Conservation (phyloP, 1,139 yeast genomes). For the Scheffersomyces stambukii region DNA sequence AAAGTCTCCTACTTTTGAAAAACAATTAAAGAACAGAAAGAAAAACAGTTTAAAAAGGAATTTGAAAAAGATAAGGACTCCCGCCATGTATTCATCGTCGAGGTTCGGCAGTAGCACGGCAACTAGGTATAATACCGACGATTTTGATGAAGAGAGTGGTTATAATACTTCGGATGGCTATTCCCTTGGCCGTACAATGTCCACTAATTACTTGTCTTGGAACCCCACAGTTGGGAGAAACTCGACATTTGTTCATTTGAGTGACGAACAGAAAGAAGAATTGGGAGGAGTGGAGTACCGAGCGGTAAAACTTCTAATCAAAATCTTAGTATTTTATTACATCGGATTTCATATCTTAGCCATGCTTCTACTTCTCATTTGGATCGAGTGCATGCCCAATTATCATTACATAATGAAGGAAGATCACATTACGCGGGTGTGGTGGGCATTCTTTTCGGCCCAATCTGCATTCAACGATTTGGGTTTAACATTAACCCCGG, state of each 20-base stretch:
- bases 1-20: conserved; percentile 37
- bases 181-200: conserved; percentile 28
- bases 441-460: conserved; percentile 92
- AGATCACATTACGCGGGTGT: conserved; percentile 64
- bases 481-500: conserved; percentile 75
- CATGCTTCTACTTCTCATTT: conserved; percentile 57
- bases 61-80: conserved; percentile 8
- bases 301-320: conserved; percentile 72
- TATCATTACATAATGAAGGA: conserved; percentile 42
- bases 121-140: conserved; percentile 1
- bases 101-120: conserved; percentile 4
- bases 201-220: conserved; percentile 77
- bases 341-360: conserved; percentile 70
- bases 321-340: conserved; percentile 63
- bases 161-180: conserved; percentile 7
- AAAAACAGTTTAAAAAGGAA: conserved; percentile 8
- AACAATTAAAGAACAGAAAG: neutral
- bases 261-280: conserved; percentile 85
- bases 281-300: conserved; percentile 96
- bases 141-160: conserved; percentile 7
- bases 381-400: conserved; percentile 46
- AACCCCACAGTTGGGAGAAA: conserved; percentile 93
- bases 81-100: conserved; percentile 5
- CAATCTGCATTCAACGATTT: conserved; percentile 78
- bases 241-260: conserved; percentile 80